Conservation (phyloP, 106 monocot genomes). For the Hemerocallis citrina region DNA sequence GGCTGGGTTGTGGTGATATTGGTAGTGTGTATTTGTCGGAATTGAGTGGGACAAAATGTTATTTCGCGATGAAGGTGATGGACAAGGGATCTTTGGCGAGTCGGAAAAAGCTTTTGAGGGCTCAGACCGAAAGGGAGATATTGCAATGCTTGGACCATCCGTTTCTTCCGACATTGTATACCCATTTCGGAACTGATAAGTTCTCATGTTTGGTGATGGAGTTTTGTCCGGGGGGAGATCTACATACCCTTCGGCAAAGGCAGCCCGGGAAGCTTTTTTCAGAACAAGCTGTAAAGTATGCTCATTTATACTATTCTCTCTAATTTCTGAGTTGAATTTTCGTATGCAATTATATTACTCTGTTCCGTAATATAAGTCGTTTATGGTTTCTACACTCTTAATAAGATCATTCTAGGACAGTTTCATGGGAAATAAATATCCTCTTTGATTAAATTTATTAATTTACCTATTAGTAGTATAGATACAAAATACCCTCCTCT, state of each 20-base stretch:
- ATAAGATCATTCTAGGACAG: too few species aligned
- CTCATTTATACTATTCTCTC: neutral
- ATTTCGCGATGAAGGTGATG: constrained; percentile 71
- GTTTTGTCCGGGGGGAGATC: constrained; percentile 54
- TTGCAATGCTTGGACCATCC: constrained; percentile 54
- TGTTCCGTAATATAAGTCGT: too few species aligned
- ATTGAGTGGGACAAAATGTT: constrained; percentile 41
- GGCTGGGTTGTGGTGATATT: constrained; percentile 51
- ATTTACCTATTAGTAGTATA: too few species aligned
- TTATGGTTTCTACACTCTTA: too few species aligned
- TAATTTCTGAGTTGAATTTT: neutral
- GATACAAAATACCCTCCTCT: too few species aligned
- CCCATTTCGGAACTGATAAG: constrained; percentile 61
- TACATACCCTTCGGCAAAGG: constrained; percentile 53
- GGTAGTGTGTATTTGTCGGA: constrained; percentile 60
- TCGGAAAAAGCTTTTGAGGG: constrained; percentile 46
- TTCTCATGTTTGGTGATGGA: constrained; percentile 68
- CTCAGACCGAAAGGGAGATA: constrained; percentile 64
- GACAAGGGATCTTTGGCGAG: constrained; percentile 53
- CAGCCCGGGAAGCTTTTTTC: constrained; percentile 52
- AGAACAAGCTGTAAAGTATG: constrained; percentile 69
- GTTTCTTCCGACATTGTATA: constrained; percentile 51
- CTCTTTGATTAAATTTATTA: too few species aligned
- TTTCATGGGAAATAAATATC: too few species aligned
- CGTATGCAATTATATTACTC: neutral